Conservation (phyloP, 176 grass and related monocot genomes). For the Aegilops sharonensis region DNA sequence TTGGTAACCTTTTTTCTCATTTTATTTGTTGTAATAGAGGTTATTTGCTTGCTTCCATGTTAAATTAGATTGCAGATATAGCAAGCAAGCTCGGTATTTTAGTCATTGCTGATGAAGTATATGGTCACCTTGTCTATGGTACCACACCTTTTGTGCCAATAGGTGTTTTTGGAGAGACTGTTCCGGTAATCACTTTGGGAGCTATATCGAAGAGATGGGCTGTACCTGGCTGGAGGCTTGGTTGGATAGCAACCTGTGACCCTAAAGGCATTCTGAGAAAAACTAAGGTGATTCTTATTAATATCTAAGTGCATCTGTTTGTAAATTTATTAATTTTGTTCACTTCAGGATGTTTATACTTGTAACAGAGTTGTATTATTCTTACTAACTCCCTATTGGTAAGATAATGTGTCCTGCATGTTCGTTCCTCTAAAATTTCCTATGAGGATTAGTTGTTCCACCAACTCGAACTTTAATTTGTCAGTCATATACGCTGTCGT, state of each 20-base stretch:
- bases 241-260: slow-evolving; percentile 65
- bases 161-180: slow-evolving; percentile 54
- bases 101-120: slow-evolving; percentile 79
- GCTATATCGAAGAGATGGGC: slow-evolving; percentile 81
- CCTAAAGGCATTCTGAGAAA: slow-evolving; percentile 62
- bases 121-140: slow-evolving; percentile 59
- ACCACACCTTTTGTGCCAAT: slow-evolving; percentile 64
- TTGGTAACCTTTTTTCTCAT: background rate
- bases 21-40: background rate
- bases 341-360: slow-evolving; percentile 10
- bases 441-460: background rate
- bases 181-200: slow-evolving; percentile 63
- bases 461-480: background rate
- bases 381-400: background rate
- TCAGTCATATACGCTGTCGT: background rate
- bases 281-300: slow-evolving; percentile 43
- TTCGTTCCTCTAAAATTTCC: background rate
- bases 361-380: background rate
- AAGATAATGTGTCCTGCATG: background rate
- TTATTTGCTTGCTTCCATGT: background rate
- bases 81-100: slow-evolving; percentile 62
- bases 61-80: slow-evolving; percentile 52
- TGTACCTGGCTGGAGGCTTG: slow-evolving; percentile 75
- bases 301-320: background rate
- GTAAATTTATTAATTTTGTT: background rate